These are phyloP conservation scores for Taphrina sp. DNA, from an alignment of 1,139 yeast genomes.

Conservation along the genomic window DNA sequence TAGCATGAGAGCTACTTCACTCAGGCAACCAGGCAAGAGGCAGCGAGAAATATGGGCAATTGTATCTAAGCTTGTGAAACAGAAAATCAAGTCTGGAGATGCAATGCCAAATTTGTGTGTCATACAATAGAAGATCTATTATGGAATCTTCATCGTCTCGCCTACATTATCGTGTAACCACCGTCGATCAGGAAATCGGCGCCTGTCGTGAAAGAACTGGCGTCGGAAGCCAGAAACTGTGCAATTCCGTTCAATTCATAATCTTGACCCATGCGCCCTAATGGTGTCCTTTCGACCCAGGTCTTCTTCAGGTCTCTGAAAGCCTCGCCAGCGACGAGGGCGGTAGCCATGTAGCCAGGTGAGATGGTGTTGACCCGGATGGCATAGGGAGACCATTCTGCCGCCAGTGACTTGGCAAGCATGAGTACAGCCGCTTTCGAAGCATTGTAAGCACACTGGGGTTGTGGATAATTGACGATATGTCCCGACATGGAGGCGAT, in stretches of 20 bases:
- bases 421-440: conserved; percentile 30
- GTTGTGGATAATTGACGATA: conserved; percentile 82
- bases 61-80: too few relatives aligned
- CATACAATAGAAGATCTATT: too few relatives aligned
- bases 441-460: conserved; percentile 60
- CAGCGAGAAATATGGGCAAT: too few relatives aligned
- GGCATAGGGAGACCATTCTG: conserved; percentile 81
- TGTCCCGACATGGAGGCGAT: conserved; percentile 92
- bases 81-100: too few relatives aligned
- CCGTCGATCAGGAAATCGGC: conserved; percentile 81
- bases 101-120: too few relatives aligned
- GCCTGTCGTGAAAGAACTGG: conserved; percentile 82
- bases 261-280: conserved; percentile 76
- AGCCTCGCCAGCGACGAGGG: conserved; percentile 52
- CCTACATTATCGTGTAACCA: conserved; percentile 24
- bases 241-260: conserved; percentile 63
- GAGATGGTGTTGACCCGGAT: conserved; percentile 73
- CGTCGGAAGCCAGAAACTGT: conserved; percentile 64
- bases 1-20: too few relatives aligned
- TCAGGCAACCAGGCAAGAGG: too few relatives aligned
- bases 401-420: conserved; percentile 72
- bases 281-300: conserved; percentile 72
- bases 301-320: conserved; percentile 53
- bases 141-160: not conserved
- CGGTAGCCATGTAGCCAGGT: conserved; percentile 74